A percentile compares a stretch with the other conserved stretches of the same genome.
phyloP scores from a whole-genome alignment of 148 eudicot species.

The Camellia lanceoleosa region DNA sequence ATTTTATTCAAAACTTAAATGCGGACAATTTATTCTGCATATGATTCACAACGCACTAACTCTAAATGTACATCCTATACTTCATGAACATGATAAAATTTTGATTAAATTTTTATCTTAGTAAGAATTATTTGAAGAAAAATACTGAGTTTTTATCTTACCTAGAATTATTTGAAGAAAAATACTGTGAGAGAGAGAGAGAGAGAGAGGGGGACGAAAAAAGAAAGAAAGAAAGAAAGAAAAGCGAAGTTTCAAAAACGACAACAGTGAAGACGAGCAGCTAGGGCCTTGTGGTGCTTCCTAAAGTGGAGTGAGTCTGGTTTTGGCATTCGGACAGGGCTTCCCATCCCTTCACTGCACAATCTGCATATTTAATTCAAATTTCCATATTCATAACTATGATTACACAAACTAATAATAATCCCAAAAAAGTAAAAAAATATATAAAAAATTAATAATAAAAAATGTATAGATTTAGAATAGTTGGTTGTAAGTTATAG shows the following conservation, averaged over 20 bases:
- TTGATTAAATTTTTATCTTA: not conserved
- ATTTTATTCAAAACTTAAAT: not conserved
- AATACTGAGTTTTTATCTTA: no score
- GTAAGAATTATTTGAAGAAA: not conserved
- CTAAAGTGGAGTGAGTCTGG: slow-evolving; percentile 30
- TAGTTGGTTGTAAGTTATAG: not conserved
- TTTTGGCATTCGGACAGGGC: slow-evolving; percentile 64
- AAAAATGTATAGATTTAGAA: not conserved
- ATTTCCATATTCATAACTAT: no score
- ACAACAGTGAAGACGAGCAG: slow-evolving; percentile 43
- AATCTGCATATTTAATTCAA: slow-evolving; percentile 39
- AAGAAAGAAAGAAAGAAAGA: not conserved
- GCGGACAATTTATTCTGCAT: no score
- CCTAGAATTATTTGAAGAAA: no score
- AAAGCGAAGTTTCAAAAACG: slow-evolving; percentile 36
- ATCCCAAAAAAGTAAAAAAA: no score
- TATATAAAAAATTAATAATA: no score
- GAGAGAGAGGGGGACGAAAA: not conserved
- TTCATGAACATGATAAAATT: not conserved
- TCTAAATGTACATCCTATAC: no score
- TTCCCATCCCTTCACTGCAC: slow-evolving; percentile 54
- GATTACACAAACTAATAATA: no score
- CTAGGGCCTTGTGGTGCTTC: slow-evolving; percentile 30
- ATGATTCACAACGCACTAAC: no score
- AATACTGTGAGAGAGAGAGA: not conserved